Base-by-base conservation (phyloP, 306 rosid genomes). In the Gleditsia sinensis region DNA sequence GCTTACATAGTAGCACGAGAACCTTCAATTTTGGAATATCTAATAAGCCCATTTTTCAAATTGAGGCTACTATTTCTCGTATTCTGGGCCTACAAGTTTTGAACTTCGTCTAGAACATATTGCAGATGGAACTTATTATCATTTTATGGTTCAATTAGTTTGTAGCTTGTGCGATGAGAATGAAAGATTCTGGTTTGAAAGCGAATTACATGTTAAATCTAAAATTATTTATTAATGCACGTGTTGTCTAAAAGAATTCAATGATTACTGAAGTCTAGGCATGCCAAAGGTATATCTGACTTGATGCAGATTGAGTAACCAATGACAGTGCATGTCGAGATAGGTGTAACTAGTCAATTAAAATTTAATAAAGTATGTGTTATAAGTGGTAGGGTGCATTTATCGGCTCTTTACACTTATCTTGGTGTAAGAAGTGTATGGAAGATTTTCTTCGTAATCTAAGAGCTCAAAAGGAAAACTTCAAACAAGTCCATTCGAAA, bases 231-330 rank as follows among this genome's bases (percentile, higher is more conserved):
- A 69, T 54, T 53, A 34, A 45, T 78, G 43, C 66, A 56, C 60
- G 59, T 53, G 46, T 72, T 37, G 36, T 21, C 73, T 53, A 30
- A 51, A 46, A 43, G 32, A 9, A 28, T 27, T 49, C 24, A 79
- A 57, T 75, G 45, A 75, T 70, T 36, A 6, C 67, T 79, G 56
- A 40, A 21, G 61, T 64, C 56, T 27, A 71, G 70, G 62, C 67
- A 78, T 63, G 46, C 5, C 39, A 67, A 67, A 58, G 72, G 60
- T 40, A 61, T 75, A 76, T 73, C 72, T 34, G 10, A 68, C 82
- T 21, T 78, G 81, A 75, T 68, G 56, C 75, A 46, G 49, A 69
- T 48, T 58, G 76, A 71, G 67, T 50, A 77, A 46, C 69, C 76
- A 67, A 69, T 24, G 17, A 66, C 53, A 42, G 24, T 20, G 8